Conservation (phyloP, 495 filamentous ascomycete species). For the Aspergillus indologenus region DNA sequence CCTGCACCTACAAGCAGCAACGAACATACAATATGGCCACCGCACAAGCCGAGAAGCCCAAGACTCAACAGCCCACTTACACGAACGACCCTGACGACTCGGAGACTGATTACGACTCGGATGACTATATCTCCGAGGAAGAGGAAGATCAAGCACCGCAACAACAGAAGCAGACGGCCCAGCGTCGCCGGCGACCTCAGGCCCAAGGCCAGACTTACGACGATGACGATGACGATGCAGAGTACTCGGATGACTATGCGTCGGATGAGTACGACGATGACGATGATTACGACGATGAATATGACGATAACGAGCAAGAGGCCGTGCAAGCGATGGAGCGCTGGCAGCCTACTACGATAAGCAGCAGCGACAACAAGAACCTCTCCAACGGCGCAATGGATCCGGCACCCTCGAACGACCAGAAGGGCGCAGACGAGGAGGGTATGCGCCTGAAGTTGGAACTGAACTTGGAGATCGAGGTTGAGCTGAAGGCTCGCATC, state of each 20-base stretch:
- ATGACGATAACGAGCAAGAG: conserved; percentile 28
- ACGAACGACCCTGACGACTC: conserved; percentile 38
- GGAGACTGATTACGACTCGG: conserved; percentile 32
- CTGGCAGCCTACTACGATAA: conserved; percentile 29
- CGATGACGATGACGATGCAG: conserved; percentile 50
- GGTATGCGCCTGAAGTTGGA: conserved; percentile 73
- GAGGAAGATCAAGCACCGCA: conserved; percentile 25
- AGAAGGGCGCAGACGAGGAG: conserved; percentile 37
- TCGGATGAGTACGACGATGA: conserved; percentile 45
- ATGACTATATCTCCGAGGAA: conserved; percentile 31
- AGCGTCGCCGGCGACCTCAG: conserved; percentile 36
- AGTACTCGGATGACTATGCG: conserved; percentile 55
- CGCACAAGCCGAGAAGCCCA: conserved; percentile 32
- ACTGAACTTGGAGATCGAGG: conserved; percentile 82
- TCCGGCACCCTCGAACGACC: conserved; percentile 20
- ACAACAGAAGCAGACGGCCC: conserved; percentile 29
- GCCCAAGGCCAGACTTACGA: conserved; percentile 23
- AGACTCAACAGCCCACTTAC: conserved; percentile 33
- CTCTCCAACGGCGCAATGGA: conserved; percentile 32
- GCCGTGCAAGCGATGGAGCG: conserved; percentile 39
- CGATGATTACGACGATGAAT: conserved; percentile 21
- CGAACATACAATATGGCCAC: conserved; percentile 35
- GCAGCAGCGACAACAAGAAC: conserved; percentile 14
- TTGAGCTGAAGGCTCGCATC: conserved; percentile 85
- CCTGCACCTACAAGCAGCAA: neutral